Percentiles rank a stretch among this genome's conserved stretches.
These are phyloP conservation scores for Metarhizium brunneum DNA, from an alignment of 2,329 filamentous ascomycete genomes.

Conservation along the genomic window DNA sequence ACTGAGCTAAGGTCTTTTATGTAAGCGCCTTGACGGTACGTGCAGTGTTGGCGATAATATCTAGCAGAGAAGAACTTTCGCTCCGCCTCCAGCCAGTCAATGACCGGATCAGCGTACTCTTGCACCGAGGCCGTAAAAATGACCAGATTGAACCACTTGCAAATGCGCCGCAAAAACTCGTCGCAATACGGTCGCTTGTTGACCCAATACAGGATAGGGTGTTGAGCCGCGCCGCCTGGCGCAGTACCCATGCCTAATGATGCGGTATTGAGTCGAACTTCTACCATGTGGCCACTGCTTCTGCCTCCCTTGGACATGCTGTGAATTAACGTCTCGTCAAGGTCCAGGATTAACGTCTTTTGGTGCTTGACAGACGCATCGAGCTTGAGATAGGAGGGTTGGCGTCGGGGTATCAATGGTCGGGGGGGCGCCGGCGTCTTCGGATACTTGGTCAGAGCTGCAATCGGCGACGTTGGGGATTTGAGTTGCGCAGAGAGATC, in stretches of 20 bases:
- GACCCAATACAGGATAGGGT: slow-evolving; percentile 97
- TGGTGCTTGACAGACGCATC: slow-evolving; percentile 52
- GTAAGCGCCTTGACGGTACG: slow-evolving; percentile 87
- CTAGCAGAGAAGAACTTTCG: slow-evolving; percentile 90
- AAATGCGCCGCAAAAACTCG: slow-evolving; percentile 84
- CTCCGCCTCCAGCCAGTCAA: slow-evolving; percentile 96
- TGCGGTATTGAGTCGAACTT: slow-evolving; percentile 77
- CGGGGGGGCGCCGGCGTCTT: slow-evolving; percentile 81
- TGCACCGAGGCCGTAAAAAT: slow-evolving; percentile 96
- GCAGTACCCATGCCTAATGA: slow-evolving; percentile 54
- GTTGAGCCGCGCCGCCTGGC: slow-evolving; percentile 61
- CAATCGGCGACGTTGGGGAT: slow-evolving; percentile 78
- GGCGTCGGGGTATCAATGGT: slow-evolving; percentile 78
- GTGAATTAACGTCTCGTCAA: slow-evolving; percentile 96
- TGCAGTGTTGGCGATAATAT: slow-evolving; percentile 97
- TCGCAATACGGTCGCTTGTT: slow-evolving; percentile 97
- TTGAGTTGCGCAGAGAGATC: slow-evolving; percentile 76
- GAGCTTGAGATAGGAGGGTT: slow-evolving; percentile 74
- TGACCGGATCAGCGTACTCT: slow-evolving; percentile 96
- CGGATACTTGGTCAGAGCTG: slow-evolving; percentile 78
- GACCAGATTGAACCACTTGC: slow-evolving; percentile 97
- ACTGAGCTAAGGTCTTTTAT: slow-evolving; percentile 97
- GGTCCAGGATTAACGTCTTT: slow-evolving; percentile 90
- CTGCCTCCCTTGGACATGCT: slow-evolving; percentile 94
- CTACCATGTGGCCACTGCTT: slow-evolving; percentile 95